A percentile compares a stretch with the other conserved stretches of the same genome.
Conservation (phyloP, 768 basidiomycete genomes). For the Suillus plorans region DNA sequence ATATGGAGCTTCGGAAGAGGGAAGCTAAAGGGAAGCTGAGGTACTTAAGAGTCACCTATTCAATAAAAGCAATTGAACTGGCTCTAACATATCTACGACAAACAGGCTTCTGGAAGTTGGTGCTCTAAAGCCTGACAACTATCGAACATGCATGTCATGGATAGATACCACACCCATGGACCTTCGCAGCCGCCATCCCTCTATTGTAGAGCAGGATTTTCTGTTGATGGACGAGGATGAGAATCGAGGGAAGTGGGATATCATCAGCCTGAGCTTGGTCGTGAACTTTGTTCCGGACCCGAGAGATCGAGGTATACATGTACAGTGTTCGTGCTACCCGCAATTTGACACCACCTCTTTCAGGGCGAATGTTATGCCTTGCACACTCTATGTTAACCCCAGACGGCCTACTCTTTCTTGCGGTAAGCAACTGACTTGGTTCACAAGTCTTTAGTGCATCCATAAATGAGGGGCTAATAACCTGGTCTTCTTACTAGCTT, state of each 20-base stretch:
- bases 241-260: slow-evolving; percentile 64
- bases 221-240: slow-evolving; percentile 54
- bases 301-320: slow-evolving; percentile 62
- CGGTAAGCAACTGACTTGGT: slow-evolving; percentile 42
- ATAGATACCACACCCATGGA: slow-evolving; percentile 78
- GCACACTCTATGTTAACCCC: slow-evolving; percentile 55
- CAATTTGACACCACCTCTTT: slow-evolving; percentile 4
- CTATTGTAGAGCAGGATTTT: slow-evolving; percentile 86
- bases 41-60: slow-evolving; percentile 26
- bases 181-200: slow-evolving; percentile 77
- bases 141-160: slow-evolving; percentile 64
- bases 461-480: not conserved
- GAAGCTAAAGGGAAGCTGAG: slow-evolving; percentile 28
- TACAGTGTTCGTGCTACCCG: not conserved
- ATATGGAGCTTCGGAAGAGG: slow-evolving; percentile 37
- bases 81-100: not conserved
- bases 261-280: slow-evolving; percentile 84
- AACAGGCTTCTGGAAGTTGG: slow-evolving; percentile 84
- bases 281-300: slow-evolving; percentile 85
- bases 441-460: not conserved
- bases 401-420: slow-evolving; percentile 67
- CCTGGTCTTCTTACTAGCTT: slow-evolving; percentile 47
- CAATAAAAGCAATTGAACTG: not conserved
- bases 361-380: slow-evolving; percentile 71
- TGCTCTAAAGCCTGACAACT: slow-evolving; percentile 84